Evolutionary conservation across 129 eudicot species (phyloP).

Genomic region (Apium graveolens): DNA sequence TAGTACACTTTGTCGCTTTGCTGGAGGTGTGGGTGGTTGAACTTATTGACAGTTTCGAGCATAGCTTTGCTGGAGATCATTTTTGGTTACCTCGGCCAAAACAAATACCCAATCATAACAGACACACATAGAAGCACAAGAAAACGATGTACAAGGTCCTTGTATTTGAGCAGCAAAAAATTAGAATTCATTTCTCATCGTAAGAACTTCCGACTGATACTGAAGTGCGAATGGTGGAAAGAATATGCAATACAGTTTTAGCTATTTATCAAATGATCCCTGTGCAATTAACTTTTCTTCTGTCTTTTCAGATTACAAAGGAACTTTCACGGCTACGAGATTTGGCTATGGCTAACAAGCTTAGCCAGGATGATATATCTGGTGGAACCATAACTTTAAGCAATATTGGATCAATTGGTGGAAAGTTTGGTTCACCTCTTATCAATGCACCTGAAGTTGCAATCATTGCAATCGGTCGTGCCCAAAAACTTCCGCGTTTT

Average conservation of each 20-base stretch:
- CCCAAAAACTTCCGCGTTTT: conserved; percentile 58
- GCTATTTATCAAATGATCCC: not conserved
- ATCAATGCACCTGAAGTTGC: conserved; percentile 90
- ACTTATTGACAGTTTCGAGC: not conserved
- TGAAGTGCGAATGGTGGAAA: not conserved
- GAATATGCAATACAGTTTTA: not conserved
- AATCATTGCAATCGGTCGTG: conserved; percentile 77
- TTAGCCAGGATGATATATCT: conserved; percentile 65
- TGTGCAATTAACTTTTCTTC: not conserved
- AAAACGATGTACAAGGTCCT: not conserved
- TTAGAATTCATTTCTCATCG: not conserved
- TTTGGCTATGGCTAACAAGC: conserved; percentile 82
- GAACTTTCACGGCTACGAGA: conserved; percentile 70
- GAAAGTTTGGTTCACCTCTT: conserved; percentile 93
- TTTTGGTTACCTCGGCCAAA: not conserved
- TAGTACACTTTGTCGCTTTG: not conserved
- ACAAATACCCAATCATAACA: too few species aligned
- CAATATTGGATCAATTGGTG: conserved; percentile 94
- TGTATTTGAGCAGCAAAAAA: not conserved
- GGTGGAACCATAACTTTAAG: conserved; percentile 89
- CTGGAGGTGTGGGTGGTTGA: not conserved
- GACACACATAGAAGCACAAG: not conserved
- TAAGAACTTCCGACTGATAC: not conserved
- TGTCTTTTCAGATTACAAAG: conserved; percentile 51
- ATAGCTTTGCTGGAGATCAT: not conserved